These are phyloP conservation scores for Solanum etuberosum DNA, from an alignment of 257 asterid genomes.

Conservation along the genomic window DNA sequence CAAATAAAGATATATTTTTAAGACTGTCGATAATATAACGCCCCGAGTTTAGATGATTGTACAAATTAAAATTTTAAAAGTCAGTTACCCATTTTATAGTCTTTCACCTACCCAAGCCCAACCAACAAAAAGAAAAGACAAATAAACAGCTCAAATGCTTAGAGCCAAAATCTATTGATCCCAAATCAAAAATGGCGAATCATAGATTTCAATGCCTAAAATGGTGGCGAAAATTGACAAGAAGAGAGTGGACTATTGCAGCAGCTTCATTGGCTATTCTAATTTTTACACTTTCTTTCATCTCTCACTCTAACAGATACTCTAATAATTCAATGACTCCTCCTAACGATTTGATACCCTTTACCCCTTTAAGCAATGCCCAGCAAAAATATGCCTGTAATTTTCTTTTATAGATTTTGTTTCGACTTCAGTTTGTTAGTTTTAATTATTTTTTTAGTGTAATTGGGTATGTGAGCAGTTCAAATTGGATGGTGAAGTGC, in stretches of 20 bases:
- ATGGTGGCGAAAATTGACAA: conserved; percentile 15
- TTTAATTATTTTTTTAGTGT: background rate
- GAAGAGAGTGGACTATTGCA: conserved; percentile 1
- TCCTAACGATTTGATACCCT: conserved; percentile 35
- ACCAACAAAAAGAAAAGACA: background rate
- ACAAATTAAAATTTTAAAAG: too few relatives aligned
- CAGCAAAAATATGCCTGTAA: conserved; percentile 49
- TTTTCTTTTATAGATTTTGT: background rate
- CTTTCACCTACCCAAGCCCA: background rate
- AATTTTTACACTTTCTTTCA: conserved; percentile 8
- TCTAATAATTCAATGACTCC: background rate
- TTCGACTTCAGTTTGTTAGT: background rate
- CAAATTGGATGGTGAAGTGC: background rate
- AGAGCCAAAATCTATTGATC: background rate
- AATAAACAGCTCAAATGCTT: background rate
- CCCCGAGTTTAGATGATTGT: too few relatives aligned
- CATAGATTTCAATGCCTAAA: conserved; percentile 1
- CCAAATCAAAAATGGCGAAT: conserved; percentile 3
- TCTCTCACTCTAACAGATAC: background rate
- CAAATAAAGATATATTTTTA: too few relatives aligned
- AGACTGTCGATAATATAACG: too few relatives aligned
- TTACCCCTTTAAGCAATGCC: conserved; percentile 50
- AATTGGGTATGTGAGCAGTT: background rate
- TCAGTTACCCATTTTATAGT: too few relatives aligned
- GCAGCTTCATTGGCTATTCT: conserved; percentile 1